A percentile compares a stretch with the other conserved stretches of the same genome.
These are phyloP conservation scores for Leccinum incarnatum DNA, from an alignment of 768 basidiomycete species.

Conservation along the genomic window DNA sequence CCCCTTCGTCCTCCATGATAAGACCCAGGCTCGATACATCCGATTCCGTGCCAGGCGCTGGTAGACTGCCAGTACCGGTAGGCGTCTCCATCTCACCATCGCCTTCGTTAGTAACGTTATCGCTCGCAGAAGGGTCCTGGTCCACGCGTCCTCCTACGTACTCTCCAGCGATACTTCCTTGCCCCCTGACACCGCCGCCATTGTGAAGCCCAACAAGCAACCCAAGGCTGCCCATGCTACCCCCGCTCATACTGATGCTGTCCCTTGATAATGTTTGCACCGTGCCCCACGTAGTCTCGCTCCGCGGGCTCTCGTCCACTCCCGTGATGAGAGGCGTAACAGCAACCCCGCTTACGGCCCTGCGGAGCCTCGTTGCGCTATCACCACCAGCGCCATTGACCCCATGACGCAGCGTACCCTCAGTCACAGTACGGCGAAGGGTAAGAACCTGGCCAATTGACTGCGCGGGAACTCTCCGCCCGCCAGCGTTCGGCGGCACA, in stretches of 20 bases:
- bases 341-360: conserved; percentile 8
- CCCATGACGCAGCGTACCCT: conserved; percentile 7
- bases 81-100: conserved; percentile 20
- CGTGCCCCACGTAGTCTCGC: conserved; percentile 38
- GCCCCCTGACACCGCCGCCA: conserved; percentile 29
- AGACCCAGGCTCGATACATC: conserved; percentile 28
- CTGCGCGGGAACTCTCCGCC: conserved; percentile 19
- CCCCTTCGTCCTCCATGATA: conserved; percentile 32
- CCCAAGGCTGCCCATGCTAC: conserved; percentile 30
- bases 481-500: conserved; percentile 13
- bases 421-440: conserved; percentile 22
- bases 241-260: conserved; percentile 13
- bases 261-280: conserved; percentile 23
- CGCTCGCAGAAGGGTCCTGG: not conserved
- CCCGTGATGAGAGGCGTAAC: conserved; percentile 11
- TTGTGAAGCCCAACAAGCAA: conserved; percentile 31
- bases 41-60: conserved; percentile 9
- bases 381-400: conserved; percentile 6
- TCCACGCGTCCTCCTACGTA: conserved; percentile 21
- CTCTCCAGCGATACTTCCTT: conserved; percentile 19
- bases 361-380: conserved; percentile 6
- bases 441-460: conserved; percentile 12
- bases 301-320: conserved; percentile 30
- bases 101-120: conserved; percentile 15
- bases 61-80: conserved; percentile 19